A percentile compares a stretch with the other conserved stretches of the same genome.
phyloP scores from a whole-genome alignment of 257 asterid genomes.

The Solanum tacnaense region DNA sequence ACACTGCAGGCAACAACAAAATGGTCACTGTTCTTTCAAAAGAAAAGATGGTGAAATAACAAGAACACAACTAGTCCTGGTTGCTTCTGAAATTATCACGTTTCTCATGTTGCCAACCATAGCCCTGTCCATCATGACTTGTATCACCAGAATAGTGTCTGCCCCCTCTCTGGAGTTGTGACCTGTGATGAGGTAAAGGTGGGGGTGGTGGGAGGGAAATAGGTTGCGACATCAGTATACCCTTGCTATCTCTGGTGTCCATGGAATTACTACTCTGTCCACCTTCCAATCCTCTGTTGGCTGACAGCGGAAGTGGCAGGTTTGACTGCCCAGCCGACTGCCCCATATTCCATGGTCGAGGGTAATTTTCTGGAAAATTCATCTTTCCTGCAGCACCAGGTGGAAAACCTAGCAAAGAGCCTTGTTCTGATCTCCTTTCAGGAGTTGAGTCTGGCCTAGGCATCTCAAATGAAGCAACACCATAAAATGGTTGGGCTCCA shows the following conservation, averaged over 20 bases:
- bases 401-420: slow-evolving; percentile 48
- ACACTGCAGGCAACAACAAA: neutral
- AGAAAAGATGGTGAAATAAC: neutral
- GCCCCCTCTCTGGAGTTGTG: slow-evolving; percentile 39
- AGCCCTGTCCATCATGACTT: slow-evolving; percentile 58
- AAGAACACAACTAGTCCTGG: slow-evolving; percentile 28
- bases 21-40: neutral
- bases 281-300: slow-evolving; percentile 34
- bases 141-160: slow-evolving; percentile 47
- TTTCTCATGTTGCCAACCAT: slow-evolving; percentile 56
- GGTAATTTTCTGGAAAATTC: slow-evolving; percentile 49
- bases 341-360: slow-evolving; percentile 67
- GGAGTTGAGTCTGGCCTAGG: slow-evolving; percentile 45
- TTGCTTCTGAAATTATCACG: slow-evolving; percentile 37
- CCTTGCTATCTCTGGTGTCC: slow-evolving; percentile 49
- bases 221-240: slow-evolving; percentile 43
- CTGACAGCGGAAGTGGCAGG: slow-evolving; percentile 22
- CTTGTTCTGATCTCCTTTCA: slow-evolving; percentile 64
- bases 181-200: slow-evolving; percentile 35
- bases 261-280: slow-evolving; percentile 37
- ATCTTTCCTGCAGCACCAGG: slow-evolving; percentile 52
- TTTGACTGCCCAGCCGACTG: slow-evolving; percentile 39
- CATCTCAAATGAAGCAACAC: slow-evolving; percentile 54
- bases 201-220: slow-evolving; percentile 56
- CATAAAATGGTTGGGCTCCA: slow-evolving; percentile 54